These are phyloP conservation scores for Cadophora luteo-olivacea DNA, from an alignment of 2,329 filamentous ascomycete species.

Conservation along the genomic window DNA sequence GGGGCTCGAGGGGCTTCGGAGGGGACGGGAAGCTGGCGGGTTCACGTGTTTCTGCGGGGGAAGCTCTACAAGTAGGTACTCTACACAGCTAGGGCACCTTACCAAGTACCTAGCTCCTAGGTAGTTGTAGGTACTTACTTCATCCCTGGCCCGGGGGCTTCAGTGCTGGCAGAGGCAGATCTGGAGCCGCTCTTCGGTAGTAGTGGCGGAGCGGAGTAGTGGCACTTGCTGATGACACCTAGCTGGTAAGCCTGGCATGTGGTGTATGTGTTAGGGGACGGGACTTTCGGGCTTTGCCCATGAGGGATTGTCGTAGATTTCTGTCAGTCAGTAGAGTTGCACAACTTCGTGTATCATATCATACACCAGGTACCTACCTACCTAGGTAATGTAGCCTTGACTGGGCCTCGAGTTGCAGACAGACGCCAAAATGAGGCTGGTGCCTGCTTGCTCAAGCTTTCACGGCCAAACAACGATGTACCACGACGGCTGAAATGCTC, in stretches of 20 bases:
- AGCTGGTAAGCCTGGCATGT: neutral
- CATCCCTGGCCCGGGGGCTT: neutral
- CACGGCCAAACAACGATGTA: slow-evolving; percentile 2
- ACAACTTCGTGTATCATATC: neutral
- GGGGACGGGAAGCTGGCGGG: neutral
- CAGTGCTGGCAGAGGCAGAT: slow-evolving; percentile 8
- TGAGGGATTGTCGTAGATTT: neutral
- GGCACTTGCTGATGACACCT: too few relatives aligned
- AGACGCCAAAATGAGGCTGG: neutral
- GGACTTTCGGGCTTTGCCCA: neutral
- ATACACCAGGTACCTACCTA: too few relatives aligned
- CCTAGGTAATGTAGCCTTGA: too few relatives aligned
- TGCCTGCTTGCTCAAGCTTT: neutral
- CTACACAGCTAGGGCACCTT: too few relatives aligned
- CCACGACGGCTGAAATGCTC: slow-evolving; percentile 6
- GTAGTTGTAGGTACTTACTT: too few relatives aligned
- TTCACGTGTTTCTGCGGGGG: slow-evolving; percentile 6
- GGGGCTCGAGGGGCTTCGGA: neutral
- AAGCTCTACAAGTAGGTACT: too few relatives aligned
- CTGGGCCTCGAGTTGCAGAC: neutral
- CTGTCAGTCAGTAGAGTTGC: neutral
- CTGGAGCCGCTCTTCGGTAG: neutral
- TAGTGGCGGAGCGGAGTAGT: too few relatives aligned
- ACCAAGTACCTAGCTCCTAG: too few relatives aligned
- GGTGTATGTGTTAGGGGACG: neutral